phyloP scores from a whole-genome alignment of 352 stramenopile species.

The Ophiocytium majus region DNA sequence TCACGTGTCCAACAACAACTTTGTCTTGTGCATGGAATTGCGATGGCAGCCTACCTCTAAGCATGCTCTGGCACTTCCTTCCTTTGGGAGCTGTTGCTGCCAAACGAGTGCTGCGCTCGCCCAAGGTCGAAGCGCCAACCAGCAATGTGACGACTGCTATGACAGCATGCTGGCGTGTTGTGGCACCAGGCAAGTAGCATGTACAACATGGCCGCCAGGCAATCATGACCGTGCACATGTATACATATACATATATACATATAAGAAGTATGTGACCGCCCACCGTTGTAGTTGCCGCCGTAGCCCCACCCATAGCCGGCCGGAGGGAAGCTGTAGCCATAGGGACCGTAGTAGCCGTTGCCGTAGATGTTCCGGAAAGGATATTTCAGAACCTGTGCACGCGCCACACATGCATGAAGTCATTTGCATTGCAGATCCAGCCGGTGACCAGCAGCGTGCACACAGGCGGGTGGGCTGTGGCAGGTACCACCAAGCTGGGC shows the following conservation, averaged over 20 bases:
- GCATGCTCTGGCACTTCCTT: neutral
- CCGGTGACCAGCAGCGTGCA: too few relatives aligned
- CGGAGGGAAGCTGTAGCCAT: constrained; percentile 9
- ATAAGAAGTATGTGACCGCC: neutral
- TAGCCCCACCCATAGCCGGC: neutral
- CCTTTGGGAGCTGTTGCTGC: neutral
- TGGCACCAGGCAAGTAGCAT: neutral
- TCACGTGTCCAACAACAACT: too few relatives aligned
- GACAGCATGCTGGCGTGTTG: neutral
- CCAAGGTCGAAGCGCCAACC: neutral
- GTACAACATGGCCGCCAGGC: neutral
- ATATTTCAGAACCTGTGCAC: neutral
- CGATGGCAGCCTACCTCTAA: neutral
- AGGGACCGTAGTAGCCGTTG: neutral
- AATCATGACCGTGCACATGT: neutral
- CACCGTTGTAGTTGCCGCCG: constrained; percentile 5
- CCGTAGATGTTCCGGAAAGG: constrained; percentile 3
- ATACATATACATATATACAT: constrained; percentile 17
- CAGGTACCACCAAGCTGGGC: too few relatives aligned
- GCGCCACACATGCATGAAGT: too few relatives aligned
- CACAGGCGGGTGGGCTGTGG: too few relatives aligned
- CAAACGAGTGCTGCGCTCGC: neutral
- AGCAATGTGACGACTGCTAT: neutral
- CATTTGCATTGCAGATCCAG: too few relatives aligned
- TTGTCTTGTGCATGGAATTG: too few relatives aligned